Evolutionary conservation across 2,329 filamentous ascomycete species (phyloP).

Genomic region (Amphichorda felina): DNA sequence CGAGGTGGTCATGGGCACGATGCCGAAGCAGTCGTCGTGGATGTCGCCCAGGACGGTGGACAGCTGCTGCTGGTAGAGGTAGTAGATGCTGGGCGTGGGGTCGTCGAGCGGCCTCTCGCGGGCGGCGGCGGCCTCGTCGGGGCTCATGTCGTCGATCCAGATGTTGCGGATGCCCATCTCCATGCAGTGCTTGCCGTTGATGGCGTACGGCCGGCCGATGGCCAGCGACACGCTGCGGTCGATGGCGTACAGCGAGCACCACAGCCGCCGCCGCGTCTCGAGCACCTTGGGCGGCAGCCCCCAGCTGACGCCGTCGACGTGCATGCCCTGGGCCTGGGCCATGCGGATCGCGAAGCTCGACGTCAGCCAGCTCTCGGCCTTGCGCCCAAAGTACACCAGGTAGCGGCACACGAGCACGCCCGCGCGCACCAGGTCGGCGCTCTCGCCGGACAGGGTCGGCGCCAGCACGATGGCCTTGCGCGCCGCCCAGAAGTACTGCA

Average conservation of each 20-base stretch:
- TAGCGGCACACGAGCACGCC: constrained; percentile 26
- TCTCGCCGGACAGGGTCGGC: constrained; percentile 27
- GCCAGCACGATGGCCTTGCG: constrained; percentile 25
- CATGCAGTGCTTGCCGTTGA: constrained; percentile 24
- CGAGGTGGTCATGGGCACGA: constrained; percentile 15
- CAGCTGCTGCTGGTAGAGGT: constrained; percentile 17
- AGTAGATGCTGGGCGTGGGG: constrained; percentile 20
- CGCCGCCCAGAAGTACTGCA: constrained; percentile 27
- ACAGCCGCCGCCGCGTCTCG: constrained; percentile 23
- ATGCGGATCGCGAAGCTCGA: constrained; percentile 28
- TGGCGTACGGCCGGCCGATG: constrained; percentile 24
- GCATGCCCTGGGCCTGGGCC: constrained; percentile 29
- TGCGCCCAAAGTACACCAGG: constrained; percentile 22
- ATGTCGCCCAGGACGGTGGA: constrained; percentile 23
- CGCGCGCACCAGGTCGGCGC: constrained; percentile 24
- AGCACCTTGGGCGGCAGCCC: constrained; percentile 20
- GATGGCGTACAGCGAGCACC: constrained; percentile 25
- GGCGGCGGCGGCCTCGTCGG: constrained; percentile 14
- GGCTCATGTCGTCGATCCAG: constrained; percentile 21
- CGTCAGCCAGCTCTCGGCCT: constrained; percentile 26
- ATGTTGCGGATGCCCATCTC: constrained; percentile 23
- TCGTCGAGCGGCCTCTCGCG: constrained; percentile 13
- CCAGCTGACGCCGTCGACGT: constrained; percentile 27
- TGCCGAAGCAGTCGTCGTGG: constrained; percentile 24
- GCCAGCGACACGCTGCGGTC: constrained; percentile 26